Evolutionary conservation across 148 eudicot genomes (phyloP).

Genomic region (Cornus controversa): DNA sequence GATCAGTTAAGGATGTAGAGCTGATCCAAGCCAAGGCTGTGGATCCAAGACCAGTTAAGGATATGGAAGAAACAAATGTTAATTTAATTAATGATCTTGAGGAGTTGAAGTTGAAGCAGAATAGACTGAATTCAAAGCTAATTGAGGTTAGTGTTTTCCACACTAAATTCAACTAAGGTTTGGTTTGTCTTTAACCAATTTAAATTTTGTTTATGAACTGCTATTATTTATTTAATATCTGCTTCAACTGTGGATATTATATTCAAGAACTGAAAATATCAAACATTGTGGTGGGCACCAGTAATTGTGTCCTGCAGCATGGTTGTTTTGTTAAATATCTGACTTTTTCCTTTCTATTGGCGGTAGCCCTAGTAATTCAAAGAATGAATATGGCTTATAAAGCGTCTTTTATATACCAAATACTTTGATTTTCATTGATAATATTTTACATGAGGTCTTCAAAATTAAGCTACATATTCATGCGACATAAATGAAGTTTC

Average conservation of each 20-base stretch:
- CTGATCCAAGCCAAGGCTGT: constrained; percentile 14
- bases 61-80: constrained; percentile 22
- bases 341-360: no score
- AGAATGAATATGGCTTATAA: neutral
- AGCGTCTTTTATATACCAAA: neutral
- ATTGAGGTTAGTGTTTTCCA: constrained; percentile 41
- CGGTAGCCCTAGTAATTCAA: no score
- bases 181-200: no score
- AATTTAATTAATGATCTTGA: constrained; percentile 31
- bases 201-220: no score
- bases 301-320: no score
- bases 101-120: constrained; percentile 49
- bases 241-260: neutral
- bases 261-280: neutral
- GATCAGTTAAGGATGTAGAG: constrained; percentile 30
- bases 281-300: neutral
- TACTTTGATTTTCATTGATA: neutral
- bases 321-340: neutral
- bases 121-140: constrained; percentile 42
- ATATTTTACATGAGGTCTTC: neutral
- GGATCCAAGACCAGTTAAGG: constrained; percentile 24
- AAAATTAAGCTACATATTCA: neutral
- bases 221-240: neutral
- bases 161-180: neutral
- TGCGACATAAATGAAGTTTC: neutral